phyloP scores from a whole-genome alignment of 768 basidiomycete species.

The Mycena venus region DNA sequence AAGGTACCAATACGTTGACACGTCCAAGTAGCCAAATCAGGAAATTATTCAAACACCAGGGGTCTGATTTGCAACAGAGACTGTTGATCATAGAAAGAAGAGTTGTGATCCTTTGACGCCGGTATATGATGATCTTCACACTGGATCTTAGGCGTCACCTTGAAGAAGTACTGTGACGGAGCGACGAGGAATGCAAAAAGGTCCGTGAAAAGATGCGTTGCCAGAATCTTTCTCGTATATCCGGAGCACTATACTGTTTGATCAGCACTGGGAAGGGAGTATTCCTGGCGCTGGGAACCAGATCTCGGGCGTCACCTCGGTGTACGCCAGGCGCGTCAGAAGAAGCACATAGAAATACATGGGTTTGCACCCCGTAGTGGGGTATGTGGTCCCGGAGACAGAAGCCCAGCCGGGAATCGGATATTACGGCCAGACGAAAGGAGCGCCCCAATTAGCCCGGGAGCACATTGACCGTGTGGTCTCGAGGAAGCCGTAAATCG shows the following conservation, averaged over 20 bases:
- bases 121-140: background rate
- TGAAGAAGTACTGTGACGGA: background rate
- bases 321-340: too few species aligned
- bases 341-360: too few species aligned
- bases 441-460: background rate
- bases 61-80: background rate
- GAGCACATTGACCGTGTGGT: background rate
- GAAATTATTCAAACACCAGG: background rate
- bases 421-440: background rate
- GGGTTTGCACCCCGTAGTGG: too few species aligned
- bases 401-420: background rate
- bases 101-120: background rate
- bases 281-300: too few species aligned
- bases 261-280: too few species aligned
- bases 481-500: background rate
- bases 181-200: background rate
- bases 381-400: too few species aligned
- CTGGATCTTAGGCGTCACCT: background rate
- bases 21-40: constrained; percentile 9
- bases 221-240: background rate
- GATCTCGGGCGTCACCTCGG: too few species aligned
- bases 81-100: background rate
- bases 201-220: background rate
- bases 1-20: background rate
- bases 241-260: too few species aligned